These are phyloP conservation scores for Neonectria hederae DNA, from an alignment of 2,329 filamentous ascomycete genomes.

Conservation along the genomic window DNA sequence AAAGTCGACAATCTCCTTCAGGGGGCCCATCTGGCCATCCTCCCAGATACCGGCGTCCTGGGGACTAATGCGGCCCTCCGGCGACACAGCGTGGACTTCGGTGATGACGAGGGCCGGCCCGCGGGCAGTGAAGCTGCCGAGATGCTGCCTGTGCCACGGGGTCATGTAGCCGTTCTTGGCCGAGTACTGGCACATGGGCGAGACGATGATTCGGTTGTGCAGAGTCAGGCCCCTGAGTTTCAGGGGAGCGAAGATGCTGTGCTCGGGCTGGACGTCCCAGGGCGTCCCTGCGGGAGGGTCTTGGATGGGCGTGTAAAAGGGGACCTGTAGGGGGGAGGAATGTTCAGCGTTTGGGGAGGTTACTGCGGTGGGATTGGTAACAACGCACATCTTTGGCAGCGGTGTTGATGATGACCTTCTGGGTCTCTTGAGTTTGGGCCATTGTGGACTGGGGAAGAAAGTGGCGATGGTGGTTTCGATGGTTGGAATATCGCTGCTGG, in stretches of 20 bases:
- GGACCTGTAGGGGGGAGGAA: constrained; percentile 16
- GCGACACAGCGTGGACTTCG: constrained; percentile 73
- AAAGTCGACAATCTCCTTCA: constrained; percentile 70
- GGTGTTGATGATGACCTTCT: constrained; percentile 32
- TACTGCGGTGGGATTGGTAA: neutral
- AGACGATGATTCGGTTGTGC: constrained; percentile 57
- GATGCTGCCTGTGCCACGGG: constrained; percentile 55
- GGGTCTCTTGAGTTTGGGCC: constrained; percentile 11
- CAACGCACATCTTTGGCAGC: constrained; percentile 31
- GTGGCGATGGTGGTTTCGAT: neutral
- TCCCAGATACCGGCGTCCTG: constrained; percentile 76
- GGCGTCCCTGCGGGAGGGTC: constrained; percentile 39
- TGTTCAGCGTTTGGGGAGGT: neutral
- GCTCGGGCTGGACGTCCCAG: constrained; percentile 36
- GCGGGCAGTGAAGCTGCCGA: constrained; percentile 49
- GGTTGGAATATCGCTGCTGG: neutral
- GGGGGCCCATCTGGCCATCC: constrained; percentile 71
- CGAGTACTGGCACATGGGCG: constrained; percentile 58
- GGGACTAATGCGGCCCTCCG: constrained; percentile 77
- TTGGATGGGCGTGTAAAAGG: constrained; percentile 40
- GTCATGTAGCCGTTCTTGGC: constrained; percentile 53
- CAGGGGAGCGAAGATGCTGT: constrained; percentile 54
- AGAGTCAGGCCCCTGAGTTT: constrained; percentile 55
- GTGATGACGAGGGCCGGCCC: constrained; percentile 69
- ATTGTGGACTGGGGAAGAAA: constrained; percentile 6